Evolutionary conservation across 164 flowering plant genomes (phyloP).

Genomic region (Vitis riparia): DNA sequence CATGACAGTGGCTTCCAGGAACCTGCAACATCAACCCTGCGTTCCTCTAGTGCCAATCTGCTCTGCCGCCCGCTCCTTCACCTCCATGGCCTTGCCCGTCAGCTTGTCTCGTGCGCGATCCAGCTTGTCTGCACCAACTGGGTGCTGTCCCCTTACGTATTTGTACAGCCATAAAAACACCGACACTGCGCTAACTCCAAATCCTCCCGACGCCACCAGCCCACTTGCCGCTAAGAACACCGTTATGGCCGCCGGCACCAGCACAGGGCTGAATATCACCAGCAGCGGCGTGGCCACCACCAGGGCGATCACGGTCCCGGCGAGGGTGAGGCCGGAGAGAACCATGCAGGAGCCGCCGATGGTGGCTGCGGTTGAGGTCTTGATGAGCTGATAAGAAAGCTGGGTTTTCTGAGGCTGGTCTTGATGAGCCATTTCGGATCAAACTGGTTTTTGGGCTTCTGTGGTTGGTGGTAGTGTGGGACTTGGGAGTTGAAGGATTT

Average conservation of each 20-base stretch:
- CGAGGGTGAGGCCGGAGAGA: slow-evolving; percentile 29
- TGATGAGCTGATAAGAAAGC: slow-evolving; percentile 16
- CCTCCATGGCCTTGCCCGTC: slow-evolving; percentile 1
- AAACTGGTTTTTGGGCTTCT: too few species aligned
- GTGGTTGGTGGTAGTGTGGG: too few species aligned
- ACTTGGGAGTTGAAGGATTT: too few species aligned
- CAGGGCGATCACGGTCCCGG: slow-evolving; percentile 30
- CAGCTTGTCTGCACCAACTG: slow-evolving; percentile 19
- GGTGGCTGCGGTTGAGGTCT: slow-evolving; percentile 30
- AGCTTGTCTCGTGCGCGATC: slow-evolving; percentile 16
- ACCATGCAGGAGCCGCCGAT: slow-evolving; percentile 26
- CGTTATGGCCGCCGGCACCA: slow-evolving; percentile 29
- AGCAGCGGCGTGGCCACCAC: slow-evolving; percentile 28
- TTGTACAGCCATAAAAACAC: slow-evolving; percentile 28
- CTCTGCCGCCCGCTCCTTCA: slow-evolving; percentile 7
- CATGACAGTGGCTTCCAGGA: too few species aligned
- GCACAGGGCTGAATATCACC: slow-evolving; percentile 34
- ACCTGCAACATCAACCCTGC: too few species aligned
- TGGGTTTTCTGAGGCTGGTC: neutral
- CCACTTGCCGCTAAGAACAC: slow-evolving; percentile 17
- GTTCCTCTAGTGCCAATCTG: too few species aligned
- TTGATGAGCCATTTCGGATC: slow-evolving; percentile 1
- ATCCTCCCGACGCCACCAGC: slow-evolving; percentile 21
- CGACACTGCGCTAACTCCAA: slow-evolving; percentile 13
- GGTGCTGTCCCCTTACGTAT: slow-evolving; percentile 22